Evolutionary conservation across 169 alveolate species (phyloP), one percentile per base, ranked within the genome.

Genomic region (Toxoplasma gondii): DNA sequence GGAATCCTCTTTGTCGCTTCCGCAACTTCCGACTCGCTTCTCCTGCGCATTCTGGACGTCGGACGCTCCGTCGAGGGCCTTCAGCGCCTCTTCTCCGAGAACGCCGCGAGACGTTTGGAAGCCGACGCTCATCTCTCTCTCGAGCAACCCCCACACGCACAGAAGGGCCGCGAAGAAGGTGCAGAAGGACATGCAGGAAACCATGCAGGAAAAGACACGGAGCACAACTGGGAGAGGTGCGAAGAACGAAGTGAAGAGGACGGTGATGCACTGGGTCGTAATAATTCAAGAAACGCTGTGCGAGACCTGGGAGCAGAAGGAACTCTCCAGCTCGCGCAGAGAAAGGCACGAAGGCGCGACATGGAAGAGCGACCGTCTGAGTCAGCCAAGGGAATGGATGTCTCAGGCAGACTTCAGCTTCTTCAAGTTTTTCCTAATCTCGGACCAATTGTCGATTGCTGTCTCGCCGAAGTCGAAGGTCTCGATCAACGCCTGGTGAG

Each of bases 371-470:
- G 36, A 41, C 43, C 53, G 27, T 27, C 78, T 1, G 90, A 78
- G 64, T 80, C 78, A 54, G 88, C 67, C 29, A 24, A 16, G 70
- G 41, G 31, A n/a, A 17, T 69, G 36, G 41, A 22, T 34, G 12
- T 22, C 53, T 24, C 88, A 34, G 94, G 94, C 74, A n/a, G 88
- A 22, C 88, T 91, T 34, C 88, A 74, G 34, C 88, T 91, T 53
- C 49, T 91, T 7, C 88, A 91, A 31, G 53, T 67, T 2, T 31
- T 91, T 17, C 82, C 88, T 29, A 91, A 91, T 38, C 80, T 91
- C 38, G 94, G 94, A 38, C 94, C 94, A 10, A 91, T 91, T 10
- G 80, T 91, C 53, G 94, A 91, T 36, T 91, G 94, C 94, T 91
- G 94, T 88, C 45, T 53, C 1, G 94, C 88, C 16, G 94, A 91